A percentile compares a stretch with the other conserved stretches of the same genome.
These are phyloP conservation scores for Plantago rigida DNA, from an alignment of 305 asterid species.

Conservation along the genomic window DNA sequence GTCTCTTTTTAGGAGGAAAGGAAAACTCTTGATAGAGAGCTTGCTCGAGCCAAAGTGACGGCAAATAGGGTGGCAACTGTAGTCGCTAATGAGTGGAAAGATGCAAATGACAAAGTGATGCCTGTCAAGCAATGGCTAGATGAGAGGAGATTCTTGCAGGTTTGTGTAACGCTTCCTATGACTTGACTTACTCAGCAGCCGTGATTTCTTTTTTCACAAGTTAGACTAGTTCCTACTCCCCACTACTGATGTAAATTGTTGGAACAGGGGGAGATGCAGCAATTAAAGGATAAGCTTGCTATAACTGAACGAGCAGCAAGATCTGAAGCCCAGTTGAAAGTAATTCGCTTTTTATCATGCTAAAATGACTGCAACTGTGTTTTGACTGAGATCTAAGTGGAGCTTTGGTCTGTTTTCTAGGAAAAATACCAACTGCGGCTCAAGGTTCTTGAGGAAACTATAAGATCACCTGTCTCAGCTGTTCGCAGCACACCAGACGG, in stretches of 20 bases:
- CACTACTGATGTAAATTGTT: slow-evolving; percentile 21
- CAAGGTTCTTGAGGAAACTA: slow-evolving; percentile 84
- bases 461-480: slow-evolving; percentile 63
- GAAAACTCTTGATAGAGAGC: slow-evolving; percentile 91
- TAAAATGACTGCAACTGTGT: not conserved
- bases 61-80: slow-evolving; percentile 98
- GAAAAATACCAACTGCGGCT: slow-evolving; percentile 81
- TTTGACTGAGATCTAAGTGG: slow-evolving; percentile 14
- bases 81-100: slow-evolving; percentile 99
- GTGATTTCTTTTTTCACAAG: slow-evolving; percentile 13
- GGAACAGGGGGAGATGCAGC: slow-evolving; percentile 93
- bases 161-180: slow-evolving; percentile 24
- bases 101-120: slow-evolving; percentile 96
- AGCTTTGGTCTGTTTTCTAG: slow-evolving; percentile 36
- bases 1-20: slow-evolving; percentile 67
- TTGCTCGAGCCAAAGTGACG: slow-evolving; percentile 96
- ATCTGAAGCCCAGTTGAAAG: slow-evolving; percentile 89
- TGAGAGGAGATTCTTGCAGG: slow-evolving; percentile 93
- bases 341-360: slow-evolving; percentile 28
- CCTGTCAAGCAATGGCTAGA: slow-evolving; percentile 99
- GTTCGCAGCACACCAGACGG: slow-evolving; percentile 55
- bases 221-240: not conserved
- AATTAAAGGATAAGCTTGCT: slow-evolving; percentile 83
- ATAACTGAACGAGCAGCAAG: slow-evolving; percentile 79
- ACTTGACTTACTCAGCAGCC: slow-evolving; percentile 5